Base-by-base conservation (phyloP, 176 grass and related monocot species). In the Paspalum notatum region DNA sequence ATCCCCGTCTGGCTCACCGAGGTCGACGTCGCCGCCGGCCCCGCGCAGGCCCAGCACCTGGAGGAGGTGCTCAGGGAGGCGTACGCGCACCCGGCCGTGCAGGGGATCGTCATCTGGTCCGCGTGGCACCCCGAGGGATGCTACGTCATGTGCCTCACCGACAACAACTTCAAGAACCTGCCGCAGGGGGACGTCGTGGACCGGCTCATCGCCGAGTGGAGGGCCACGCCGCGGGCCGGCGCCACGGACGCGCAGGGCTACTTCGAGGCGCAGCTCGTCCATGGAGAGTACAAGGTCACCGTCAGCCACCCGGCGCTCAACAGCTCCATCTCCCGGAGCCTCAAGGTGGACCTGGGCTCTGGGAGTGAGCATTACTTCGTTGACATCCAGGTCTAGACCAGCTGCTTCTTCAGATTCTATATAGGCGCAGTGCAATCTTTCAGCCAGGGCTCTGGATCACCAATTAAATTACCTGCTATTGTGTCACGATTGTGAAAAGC, bases 1-100 rank as follows among this genome's bases (percentile, higher is more conserved):
- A 71, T 89, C 13, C 88, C 96, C 52, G 86, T 99, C 74, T 99
- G 96, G 96, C 84, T 99, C 57, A 99, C 96, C 22, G 96, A 99
- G 79, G 72, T 95, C 21, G 96, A 99, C 78, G 82, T 91, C 27
- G 14, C 8, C 5, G 16, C 62, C 6, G 82, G 83, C 5, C 44
- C 79, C 5, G 21, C 67, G 64, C 85, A 94, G 84, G 86, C 90
- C 22, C 5, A 27, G 21, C 83, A 91, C 70, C 86, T 99, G 75
- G 96, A 99, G 71, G 61, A 86, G 78, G 86, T 99, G 45, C 74
- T 95, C 38, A 82, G 92, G 77, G 96, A 99, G 74, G 96, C 84
- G 63, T 99, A 93, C 82, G 26, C 96, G 32, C 96, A 99, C 82
- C 96, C 96, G 8, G 90, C 96, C 6, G 96, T 99, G 47, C 66